Evolutionary conservation across 2,329 filamentous ascomycete species (phyloP), one percentile per base, ranked within the genome.

Genomic region (Penicillium brasilianum): DNA sequence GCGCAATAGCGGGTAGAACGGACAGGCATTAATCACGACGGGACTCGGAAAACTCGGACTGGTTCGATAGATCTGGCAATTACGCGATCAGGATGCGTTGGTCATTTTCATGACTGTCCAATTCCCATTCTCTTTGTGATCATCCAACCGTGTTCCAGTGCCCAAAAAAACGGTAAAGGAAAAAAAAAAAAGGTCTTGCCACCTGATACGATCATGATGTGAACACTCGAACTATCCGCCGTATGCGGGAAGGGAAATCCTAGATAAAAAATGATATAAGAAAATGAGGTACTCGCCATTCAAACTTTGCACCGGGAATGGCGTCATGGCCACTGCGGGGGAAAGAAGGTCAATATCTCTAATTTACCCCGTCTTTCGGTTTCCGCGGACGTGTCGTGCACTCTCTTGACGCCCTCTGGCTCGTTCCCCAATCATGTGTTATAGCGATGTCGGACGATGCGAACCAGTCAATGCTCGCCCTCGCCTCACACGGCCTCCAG

Each of bases 371-470:
- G 14, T 48, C 44, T 30, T 48, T 48, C 25, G 14, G 6, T 30
- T 48, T 48, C 25, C 25, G 6, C 5, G 22, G 30, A 41, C 9
- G 37, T 8, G 41, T 44, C 55, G 51, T 36, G 36, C 56, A 55
- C 46, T 59, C 30, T 52, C 52, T 59, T 59, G 55, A 48, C 55
- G 52, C 52, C 52, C 20, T 55, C 44, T 13, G 28, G 57, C 25
- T 20, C n/a, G 30, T 32, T 32, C 13, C n/a, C 46, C 10, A 48
- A n/a, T 10, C 28, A 48, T 48, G 46, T 20, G 28, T 16, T 50
- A 56, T 30, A 50, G 66, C 66, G 65, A 68, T 67, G 62, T 68
- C 66, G 66, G 66, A 67, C 57, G 65, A 66, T 50, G 16, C 32
- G 32, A 9, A 56, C 34, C 37, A 28, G 52, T 52, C 46, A 34